Percentiles rank a stretch among this genome's conserved stretches.
phyloP scores from a whole-genome alignment of 225 moss, liverwort and hornwort species.

The Pleurozium schreberi region DNA sequence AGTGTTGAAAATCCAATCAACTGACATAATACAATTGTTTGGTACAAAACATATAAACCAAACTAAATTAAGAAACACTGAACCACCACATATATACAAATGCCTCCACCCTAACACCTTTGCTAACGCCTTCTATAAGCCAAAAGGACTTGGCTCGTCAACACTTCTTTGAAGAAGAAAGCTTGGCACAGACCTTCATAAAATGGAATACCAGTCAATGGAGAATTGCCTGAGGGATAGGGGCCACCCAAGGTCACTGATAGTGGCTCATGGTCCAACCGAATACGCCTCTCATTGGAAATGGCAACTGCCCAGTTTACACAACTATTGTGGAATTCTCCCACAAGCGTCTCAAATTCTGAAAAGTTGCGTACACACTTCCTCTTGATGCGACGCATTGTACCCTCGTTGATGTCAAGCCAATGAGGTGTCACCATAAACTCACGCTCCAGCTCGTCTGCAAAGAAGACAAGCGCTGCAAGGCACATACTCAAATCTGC shows the following conservation, averaged over 20 bases:
- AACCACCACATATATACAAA: background rate
- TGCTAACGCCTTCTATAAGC: background rate
- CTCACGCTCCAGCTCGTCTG: background rate
- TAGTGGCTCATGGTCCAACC: background rate
- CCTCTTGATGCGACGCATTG: background rate
- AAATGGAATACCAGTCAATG: background rate
- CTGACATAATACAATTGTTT: background rate
- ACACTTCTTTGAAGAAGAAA: background rate
- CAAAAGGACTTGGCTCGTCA: rapidly evolving
- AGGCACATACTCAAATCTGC: background rate
- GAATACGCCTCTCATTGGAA: background rate
- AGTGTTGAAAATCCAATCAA: background rate
- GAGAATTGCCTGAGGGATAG: background rate
- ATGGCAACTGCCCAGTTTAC: background rate
- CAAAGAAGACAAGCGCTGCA: background rate
- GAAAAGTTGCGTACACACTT: background rate
- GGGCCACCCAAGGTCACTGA: background rate
- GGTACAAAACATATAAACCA: background rate
- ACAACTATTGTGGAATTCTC: background rate
- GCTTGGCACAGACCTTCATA: background rate
- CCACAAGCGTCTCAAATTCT: background rate
- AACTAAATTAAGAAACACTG: background rate
- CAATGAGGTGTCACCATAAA: background rate
- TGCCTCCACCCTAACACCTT: background rate
- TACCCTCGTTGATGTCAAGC: background rate